Evolutionary conservation across 1,139 yeast genomes (phyloP).

Genomic region (Debaryomyces robertsiae): DNA sequence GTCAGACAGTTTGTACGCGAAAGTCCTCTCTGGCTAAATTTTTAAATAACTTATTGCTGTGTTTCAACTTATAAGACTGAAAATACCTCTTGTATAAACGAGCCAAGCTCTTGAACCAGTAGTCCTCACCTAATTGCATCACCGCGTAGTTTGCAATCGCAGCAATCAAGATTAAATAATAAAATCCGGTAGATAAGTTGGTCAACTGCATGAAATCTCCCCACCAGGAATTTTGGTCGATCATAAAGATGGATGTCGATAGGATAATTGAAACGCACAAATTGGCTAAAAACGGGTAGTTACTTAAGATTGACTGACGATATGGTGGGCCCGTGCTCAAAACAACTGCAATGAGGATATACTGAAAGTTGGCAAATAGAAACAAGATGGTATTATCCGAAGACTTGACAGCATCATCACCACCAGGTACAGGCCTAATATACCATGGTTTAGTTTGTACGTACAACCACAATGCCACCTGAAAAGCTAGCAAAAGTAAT

Average conservation of each 20-base stretch:
- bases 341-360: slow-evolving; percentile 78
- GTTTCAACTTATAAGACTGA: slow-evolving; percentile 21
- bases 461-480: slow-evolving; percentile 63
- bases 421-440: slow-evolving; percentile 77
- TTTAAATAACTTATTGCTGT: slow-evolving; percentile 46
- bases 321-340: slow-evolving; percentile 96
- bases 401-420: slow-evolving; percentile 80
- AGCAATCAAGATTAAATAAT: slow-evolving; percentile 47
- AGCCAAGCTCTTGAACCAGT: slow-evolving; percentile 34
- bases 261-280: slow-evolving; percentile 50
- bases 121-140: slow-evolving; percentile 48
- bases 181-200: slow-evolving; percentile 53
- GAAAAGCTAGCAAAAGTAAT: slow-evolving; percentile 60
- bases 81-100: slow-evolving; percentile 30
- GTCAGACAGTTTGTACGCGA: slow-evolving; percentile 3
- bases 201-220: slow-evolving; percentile 81
- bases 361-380: slow-evolving; percentile 82
- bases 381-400: slow-evolving; percentile 89
- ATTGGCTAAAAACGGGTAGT: slow-evolving; percentile 71
- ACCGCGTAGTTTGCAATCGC: slow-evolving; percentile 54
- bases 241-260: slow-evolving; percentile 52
- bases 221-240: slow-evolving; percentile 51
- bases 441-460: slow-evolving; percentile 74
- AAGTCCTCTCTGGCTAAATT: slow-evolving; percentile 31
- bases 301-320: slow-evolving; percentile 71